These are phyloP conservation scores for Blastomyces gilchristii DNA, from an alignment of 2,329 filamentous ascomycete species.

Conservation along the genomic window DNA sequence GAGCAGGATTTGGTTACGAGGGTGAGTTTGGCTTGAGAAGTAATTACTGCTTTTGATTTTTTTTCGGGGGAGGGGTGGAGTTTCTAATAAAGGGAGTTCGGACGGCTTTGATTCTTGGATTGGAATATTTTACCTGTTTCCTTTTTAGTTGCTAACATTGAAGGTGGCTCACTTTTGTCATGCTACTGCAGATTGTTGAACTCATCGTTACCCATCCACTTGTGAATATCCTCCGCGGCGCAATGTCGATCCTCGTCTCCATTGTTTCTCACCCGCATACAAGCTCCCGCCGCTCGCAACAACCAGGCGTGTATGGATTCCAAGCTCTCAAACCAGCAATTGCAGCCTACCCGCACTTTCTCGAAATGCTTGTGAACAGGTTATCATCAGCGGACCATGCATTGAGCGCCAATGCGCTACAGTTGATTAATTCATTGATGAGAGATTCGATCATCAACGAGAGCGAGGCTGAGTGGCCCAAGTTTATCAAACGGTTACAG, in stretches of 20 bases:
- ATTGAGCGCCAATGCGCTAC: constrained; percentile 86
- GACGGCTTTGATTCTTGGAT: background rate
- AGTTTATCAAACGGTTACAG: constrained; percentile 86
- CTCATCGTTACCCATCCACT: constrained; percentile 89
- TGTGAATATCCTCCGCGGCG: constrained; percentile 92
- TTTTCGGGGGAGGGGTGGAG: no score
- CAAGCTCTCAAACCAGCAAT: constrained; percentile 85
- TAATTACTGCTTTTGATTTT: background rate
- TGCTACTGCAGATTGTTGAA: constrained; percentile 57
- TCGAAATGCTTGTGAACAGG: constrained; percentile 85
- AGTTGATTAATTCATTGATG: constrained; percentile 91
- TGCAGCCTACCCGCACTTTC: constrained; percentile 82
- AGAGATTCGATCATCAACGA: constrained; percentile 78
- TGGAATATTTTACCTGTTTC: background rate
- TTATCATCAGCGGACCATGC: constrained; percentile 91
- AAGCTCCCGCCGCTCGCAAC: constrained; percentile 38
- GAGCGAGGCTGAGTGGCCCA: constrained; percentile 76
- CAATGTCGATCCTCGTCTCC: constrained; percentile 91
- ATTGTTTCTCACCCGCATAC: constrained; percentile 76
- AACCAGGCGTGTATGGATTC: constrained; percentile 68
- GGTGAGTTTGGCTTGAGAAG: constrained; percentile 34
- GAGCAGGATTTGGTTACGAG: constrained; percentile 47
- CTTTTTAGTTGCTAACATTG: background rate
- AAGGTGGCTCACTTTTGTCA: background rate
- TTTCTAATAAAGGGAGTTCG: no score